Percentiles rank a stretch among this genome's conserved stretches.
These are phyloP conservation scores for Manihot esculenta DNA, from an alignment of 441 rosid genomes.

Conservation along the genomic window DNA sequence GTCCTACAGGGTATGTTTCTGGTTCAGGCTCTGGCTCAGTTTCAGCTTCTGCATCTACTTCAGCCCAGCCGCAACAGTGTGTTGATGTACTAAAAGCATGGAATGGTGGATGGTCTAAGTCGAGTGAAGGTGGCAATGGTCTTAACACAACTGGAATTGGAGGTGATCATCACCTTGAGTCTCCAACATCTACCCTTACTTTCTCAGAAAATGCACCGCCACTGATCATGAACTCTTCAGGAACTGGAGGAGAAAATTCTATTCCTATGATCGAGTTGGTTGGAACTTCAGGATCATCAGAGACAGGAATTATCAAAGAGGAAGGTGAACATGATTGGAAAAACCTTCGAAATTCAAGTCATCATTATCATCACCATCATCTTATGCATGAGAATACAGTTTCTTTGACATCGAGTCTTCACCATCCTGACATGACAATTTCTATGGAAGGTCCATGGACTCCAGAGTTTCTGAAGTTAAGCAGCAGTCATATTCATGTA, in stretches of 20 bases:
- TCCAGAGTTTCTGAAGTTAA: constrained; percentile 41
- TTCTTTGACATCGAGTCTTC: constrained; percentile 50
- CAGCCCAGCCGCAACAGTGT: constrained; percentile 18
- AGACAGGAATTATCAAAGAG: constrained; percentile 45
- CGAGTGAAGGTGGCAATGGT: constrained; percentile 19
- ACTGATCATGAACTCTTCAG: constrained; percentile 16
- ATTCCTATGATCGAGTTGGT: constrained; percentile 51
- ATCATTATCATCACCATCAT: constrained; percentile 4
- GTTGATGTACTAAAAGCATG: constrained; percentile 29
- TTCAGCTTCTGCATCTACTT: constrained; percentile 21
- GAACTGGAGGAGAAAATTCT: constrained; percentile 30
- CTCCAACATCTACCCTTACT: constrained; percentile 83
- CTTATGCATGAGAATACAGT: constrained; percentile 34
- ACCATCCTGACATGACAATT: constrained; percentile 42
- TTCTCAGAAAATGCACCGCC: constrained; percentile 64
- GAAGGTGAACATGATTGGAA: constrained; percentile 67
- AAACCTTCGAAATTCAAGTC: constrained; percentile 33
- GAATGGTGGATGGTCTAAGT: constrained; percentile 25
- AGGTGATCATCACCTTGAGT: constrained; percentile 52
- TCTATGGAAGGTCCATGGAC: constrained; percentile 46
- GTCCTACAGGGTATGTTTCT: constrained; percentile 12
- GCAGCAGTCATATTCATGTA: constrained; percentile 16
- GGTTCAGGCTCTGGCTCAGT: constrained; percentile 6
- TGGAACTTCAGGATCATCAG: constrained; percentile 52
- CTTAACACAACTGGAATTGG: constrained; percentile 27